Base-by-base conservation (phyloP, 371 early-diverging fungal genomes). In the Mucor circinelloides region DNA sequence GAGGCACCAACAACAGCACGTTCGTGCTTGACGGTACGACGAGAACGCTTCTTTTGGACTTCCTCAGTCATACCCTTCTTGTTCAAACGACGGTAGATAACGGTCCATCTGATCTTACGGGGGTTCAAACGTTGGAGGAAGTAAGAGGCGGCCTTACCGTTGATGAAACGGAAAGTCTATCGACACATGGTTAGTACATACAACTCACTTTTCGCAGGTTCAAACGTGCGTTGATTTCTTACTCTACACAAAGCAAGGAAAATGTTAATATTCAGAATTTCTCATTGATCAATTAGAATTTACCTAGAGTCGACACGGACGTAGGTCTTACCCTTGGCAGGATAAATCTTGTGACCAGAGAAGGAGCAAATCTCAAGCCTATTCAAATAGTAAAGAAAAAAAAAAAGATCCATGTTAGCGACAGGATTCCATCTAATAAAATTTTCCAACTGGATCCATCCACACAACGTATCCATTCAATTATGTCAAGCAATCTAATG, bases 341-440 rank as follows among this genome's bases (percentile, higher is more conserved):
- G 98, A 90, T 98, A 97, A 93, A 98, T 97, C 91, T 97, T 97
- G 90, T 92, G 92, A 73, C 97, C 96, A 70, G 97, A 95, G 87
- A 97, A 97, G 78, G 93, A 90, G 91, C 97, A 97, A 79, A 90
- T 85, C 85, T 94, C 94, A 75, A 92, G 87, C 89, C 93, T 94
- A 84, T n/a, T n/a, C n/a, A n/a, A n/a, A n/a, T n/a, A 42, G 42
- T 8, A 23, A 36, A 42, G 42, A 32, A 25, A n/a, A 34, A 62
- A 34, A 32, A 34, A 62, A 23, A 25, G 1, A 36, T 23, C 55
- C 31, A 27, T 27, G 31, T 30, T 55, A 55, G n/a, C 30, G 30
- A 30, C 30, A 9, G 23, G 31, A 50, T 61, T n/a, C 48, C 34
- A 48, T 40, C 32, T 64, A 19, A 13, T 64, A 19, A 15, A 40